These are phyloP conservation scores for Trichophyton mentagrophytes DNA, from an alignment of 2,329 filamentous ascomycete species.

Conservation along the genomic window DNA sequence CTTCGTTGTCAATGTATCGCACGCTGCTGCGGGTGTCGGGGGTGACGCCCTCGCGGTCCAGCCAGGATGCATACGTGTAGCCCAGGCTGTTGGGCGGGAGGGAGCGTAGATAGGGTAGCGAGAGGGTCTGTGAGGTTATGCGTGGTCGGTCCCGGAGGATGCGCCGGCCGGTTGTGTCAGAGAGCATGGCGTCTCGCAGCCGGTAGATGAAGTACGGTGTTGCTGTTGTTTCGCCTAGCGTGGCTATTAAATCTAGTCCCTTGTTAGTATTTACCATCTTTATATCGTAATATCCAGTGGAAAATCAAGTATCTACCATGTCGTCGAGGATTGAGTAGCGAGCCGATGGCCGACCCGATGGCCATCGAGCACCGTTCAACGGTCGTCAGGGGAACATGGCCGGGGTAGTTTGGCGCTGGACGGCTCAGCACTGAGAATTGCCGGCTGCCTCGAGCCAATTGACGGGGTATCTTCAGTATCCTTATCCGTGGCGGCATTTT, in stretches of 20 bases:
- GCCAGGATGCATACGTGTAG: slow-evolving; percentile 70
- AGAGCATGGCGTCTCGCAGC: slow-evolving; percentile 84
- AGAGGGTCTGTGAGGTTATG: slow-evolving; percentile 61
- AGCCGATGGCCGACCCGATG: slow-evolving; percentile 47
- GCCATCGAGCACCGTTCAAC: slow-evolving; percentile 63
- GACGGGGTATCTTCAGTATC: background rate
- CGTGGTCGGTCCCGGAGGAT: slow-evolving; percentile 84
- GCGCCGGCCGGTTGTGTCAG: slow-evolving; percentile 66
- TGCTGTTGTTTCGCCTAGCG: slow-evolving; percentile 86
- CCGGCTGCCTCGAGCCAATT: slow-evolving; percentile 20
- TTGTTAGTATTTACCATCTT: background rate
- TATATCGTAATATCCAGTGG: background rate
- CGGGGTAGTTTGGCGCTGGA: slow-evolving; percentile 74
- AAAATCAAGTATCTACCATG: slow-evolving; percentile 43
- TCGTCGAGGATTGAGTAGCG: slow-evolving; percentile 61
- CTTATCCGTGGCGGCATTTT: background rate
- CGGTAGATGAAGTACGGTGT: slow-evolving; percentile 91
- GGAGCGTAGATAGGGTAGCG: slow-evolving; percentile 55
- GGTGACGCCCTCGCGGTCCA: slow-evolving; percentile 86
- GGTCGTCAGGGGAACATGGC: slow-evolving; percentile 76
- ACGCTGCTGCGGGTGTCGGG: slow-evolving; percentile 77
- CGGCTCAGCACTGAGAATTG: slow-evolving; percentile 73
- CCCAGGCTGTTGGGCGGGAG: slow-evolving; percentile 66
- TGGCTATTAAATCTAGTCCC: slow-evolving; percentile 72
- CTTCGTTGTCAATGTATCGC: slow-evolving; percentile 83